Percentiles rank a stretch among this genome's conserved stretches.
phyloP scores from a whole-genome alignment of 495 filamentous ascomycete genomes.

The Tirmania nivea region DNA sequence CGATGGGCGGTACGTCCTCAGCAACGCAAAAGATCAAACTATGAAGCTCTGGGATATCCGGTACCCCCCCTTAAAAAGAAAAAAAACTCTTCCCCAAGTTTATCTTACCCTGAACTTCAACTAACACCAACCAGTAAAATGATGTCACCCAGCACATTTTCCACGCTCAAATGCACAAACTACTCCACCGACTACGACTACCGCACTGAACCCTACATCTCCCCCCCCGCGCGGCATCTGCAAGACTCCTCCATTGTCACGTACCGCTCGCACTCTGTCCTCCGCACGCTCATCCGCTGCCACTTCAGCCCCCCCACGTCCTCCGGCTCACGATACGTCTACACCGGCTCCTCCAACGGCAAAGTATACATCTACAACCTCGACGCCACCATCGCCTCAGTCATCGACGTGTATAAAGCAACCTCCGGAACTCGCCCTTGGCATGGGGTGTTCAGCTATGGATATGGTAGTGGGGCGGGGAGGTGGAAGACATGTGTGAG shows the following conservation, averaged over 20 bases:
- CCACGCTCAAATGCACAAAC: slow-evolving; percentile 34
- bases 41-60: slow-evolving; percentile 97
- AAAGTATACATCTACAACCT: slow-evolving; percentile 81
- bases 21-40: slow-evolving; percentile 85
- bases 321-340: slow-evolving; percentile 82
- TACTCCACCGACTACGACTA: slow-evolving; percentile 69
- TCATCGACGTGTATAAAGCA: slow-evolving; percentile 51
- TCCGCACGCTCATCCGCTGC: slow-evolving; percentile 78
- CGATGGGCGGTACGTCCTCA: slow-evolving; percentile 82
- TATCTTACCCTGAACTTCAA: background rate
- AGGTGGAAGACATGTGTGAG: slow-evolving; percentile 36
- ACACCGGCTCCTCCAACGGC: slow-evolving; percentile 72
- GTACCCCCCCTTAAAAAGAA: slow-evolving; percentile 23
- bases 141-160: slow-evolving; percentile 41
- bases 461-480: background rate
- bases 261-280: slow-evolving; percentile 70
- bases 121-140: slow-evolving; percentile 13
- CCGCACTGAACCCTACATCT: slow-evolving; percentile 47
- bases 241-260: slow-evolving; percentile 85
- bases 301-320: slow-evolving; percentile 84
- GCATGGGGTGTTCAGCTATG: slow-evolving; percentile 1
- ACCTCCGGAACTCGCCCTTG: slow-evolving; percentile 23
- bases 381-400: slow-evolving; percentile 67
- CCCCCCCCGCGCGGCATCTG: slow-evolving; percentile 41
- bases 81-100: background rate